Evolutionary conservation across 345 rosid genomes (phyloP).

Genomic region (Rhodamnia argentea): DNA sequence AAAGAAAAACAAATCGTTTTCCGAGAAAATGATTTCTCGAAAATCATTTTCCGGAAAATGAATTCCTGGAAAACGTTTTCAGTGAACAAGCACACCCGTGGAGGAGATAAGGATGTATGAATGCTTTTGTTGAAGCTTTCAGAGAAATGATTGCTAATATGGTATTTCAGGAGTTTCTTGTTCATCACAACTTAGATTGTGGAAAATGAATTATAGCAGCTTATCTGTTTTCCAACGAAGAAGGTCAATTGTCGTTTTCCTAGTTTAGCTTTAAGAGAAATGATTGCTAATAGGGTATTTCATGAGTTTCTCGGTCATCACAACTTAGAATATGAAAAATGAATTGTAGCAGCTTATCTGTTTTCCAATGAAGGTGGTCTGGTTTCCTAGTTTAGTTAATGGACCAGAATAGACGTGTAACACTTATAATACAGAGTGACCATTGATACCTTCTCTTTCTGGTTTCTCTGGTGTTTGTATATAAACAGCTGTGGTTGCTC

Average conservation of each 20-base stretch:
- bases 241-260: not conserved
- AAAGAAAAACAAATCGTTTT: no score
- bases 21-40: no score
- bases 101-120: not conserved
- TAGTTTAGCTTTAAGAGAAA: not conserved
- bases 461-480: not conserved
- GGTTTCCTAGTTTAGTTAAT: not conserved
- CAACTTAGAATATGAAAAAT: not conserved
- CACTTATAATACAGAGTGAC: not conserved
- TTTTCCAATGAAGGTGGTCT: not conserved
- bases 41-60: no score
- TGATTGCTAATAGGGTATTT: not conserved
- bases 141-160: not conserved
- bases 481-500: not conserved
- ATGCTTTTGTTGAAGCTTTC: not conserved
- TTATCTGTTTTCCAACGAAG: not conserved
- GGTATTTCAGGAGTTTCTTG: not conserved
- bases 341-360: not conserved
- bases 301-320: not conserved
- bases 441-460: not conserved
- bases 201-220: not conserved
- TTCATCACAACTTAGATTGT: not conserved
- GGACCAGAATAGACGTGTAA: not conserved
- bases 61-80: no score
- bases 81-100: no score